Evolutionary conservation across 257 asterid species (phyloP).

Genomic region (Euphrasia confusa): DNA sequence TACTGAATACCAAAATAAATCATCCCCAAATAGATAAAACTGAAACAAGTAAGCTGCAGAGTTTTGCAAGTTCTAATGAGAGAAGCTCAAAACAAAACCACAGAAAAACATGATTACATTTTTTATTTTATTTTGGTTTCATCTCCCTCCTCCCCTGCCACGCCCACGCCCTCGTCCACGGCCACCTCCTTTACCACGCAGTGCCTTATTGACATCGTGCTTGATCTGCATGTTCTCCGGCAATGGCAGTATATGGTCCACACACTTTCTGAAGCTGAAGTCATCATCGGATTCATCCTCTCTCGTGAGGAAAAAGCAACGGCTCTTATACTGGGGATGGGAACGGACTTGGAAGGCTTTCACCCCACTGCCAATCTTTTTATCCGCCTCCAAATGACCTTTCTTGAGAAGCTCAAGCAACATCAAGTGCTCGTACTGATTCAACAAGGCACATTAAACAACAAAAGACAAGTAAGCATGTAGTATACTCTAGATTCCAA

Average conservation of each 20-base stretch:
- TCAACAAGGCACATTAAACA: neutral
- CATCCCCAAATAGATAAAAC: too few relatives aligned
- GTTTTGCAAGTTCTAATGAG: too few relatives aligned
- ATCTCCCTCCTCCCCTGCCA: slow-evolving; percentile 34
- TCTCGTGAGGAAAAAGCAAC: slow-evolving; percentile 82
- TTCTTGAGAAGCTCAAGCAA: slow-evolving; percentile 75
- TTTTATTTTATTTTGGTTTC: too few relatives aligned
- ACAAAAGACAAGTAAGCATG: neutral
- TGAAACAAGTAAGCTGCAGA: too few relatives aligned
- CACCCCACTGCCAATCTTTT: slow-evolving; percentile 68
- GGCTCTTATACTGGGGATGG: slow-evolving; percentile 79
- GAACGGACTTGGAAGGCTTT: slow-evolving; percentile 66
- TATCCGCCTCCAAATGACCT: slow-evolving; percentile 78
- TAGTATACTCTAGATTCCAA: neutral
- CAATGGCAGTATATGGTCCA: slow-evolving; percentile 66
- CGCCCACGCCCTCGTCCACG: slow-evolving; percentile 52
- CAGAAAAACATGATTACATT: too few relatives aligned
- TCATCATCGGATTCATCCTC: slow-evolving; percentile 73
- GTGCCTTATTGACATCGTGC: slow-evolving; percentile 53
- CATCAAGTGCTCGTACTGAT: slow-evolving; percentile 64
- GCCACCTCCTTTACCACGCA: slow-evolving; percentile 60
- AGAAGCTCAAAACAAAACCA: too few relatives aligned
- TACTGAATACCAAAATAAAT: too few relatives aligned
- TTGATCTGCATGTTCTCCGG: slow-evolving; percentile 79
- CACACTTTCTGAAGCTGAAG: slow-evolving; percentile 95